Base-by-base conservation (phyloP, 1,139 yeast genomes). In the Saccharomyces uvarum region DNA sequence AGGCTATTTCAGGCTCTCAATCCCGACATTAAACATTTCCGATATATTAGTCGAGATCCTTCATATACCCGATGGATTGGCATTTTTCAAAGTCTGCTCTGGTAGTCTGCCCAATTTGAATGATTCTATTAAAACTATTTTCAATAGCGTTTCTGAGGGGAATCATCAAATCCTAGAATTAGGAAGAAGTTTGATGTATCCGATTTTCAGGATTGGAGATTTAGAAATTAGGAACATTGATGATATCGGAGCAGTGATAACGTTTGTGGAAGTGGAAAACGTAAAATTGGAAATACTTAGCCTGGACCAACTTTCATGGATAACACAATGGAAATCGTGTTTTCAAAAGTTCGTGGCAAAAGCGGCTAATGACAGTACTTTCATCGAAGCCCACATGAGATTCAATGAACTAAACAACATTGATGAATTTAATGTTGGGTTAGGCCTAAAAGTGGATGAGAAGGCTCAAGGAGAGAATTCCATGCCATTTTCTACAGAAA, bases 181-280 rank as follows among this genome's bases (percentile, higher is more conserved):
- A 11, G 74, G 73, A 5, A 58, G 73, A 38, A 65, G 70, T 16
- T 59, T 73, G 29, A 59, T 73, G 53, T 73, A 72, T 57, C 72
- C 73, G 2, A 59, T 68, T 2, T 65, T 73, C 50, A 62, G 72
- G 32, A 57, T 58, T 14, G 68, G 69, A 19, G 74, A 72, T 47
- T 57, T 72, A 19, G 56, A 59, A 19, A 55, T 63, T 51, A 54
- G 57, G 7, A 47, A 28, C 6, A 29, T 51, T 27, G 21, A 49
- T 2, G 38, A 51, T 4, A 29, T 51, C 3, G 57, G 59, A n/a
- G 48, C 57, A 13, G 29, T 55, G 53, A 28, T 50, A 59, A 26
- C 53, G 33, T 19, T 54, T 58, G 8, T 54, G 54, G n/a, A 56
- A 4, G 63, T 59, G 9, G 58, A 58, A 14, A 52, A 55, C 24